phyloP scores from a whole-genome alignment of 139 green algal genomes.

The Ulvella scutata region DNA sequence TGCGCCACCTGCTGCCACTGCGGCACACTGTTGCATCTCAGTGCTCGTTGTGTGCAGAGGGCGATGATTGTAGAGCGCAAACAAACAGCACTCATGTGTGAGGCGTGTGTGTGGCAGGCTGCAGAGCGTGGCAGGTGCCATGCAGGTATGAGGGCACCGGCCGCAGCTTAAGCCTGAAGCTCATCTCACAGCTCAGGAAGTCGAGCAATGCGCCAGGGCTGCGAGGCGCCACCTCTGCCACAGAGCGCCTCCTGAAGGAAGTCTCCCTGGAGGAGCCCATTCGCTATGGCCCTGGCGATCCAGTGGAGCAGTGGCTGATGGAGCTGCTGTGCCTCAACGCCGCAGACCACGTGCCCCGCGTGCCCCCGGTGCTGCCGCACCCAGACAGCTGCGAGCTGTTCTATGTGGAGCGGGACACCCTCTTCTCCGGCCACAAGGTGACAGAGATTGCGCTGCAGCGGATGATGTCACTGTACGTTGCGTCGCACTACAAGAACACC shows the following conservation, averaged over 20 bases:
- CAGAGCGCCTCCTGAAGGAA: conserved; percentile 37
- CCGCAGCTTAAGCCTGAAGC: conserved; percentile 83
- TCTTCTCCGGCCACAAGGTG: conserved; percentile 90
- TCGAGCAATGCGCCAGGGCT: not conserved
- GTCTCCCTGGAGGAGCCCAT: conserved; percentile 82
- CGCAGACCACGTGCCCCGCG: conserved; percentile 50
- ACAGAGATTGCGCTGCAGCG: conserved; percentile 37
- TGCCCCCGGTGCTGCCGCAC: conserved; percentile 66
- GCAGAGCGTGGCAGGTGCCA: not conserved
- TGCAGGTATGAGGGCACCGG: conserved; percentile 89
- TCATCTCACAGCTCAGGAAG: conserved; percentile 82
- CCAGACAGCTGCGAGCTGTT: conserved; percentile 89
- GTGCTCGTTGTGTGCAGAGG: no score
- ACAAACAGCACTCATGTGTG: no score
- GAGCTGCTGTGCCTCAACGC: conserved; percentile 88
- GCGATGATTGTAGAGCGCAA: no score
- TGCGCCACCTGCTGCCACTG: not conserved
- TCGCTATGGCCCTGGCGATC: conserved; percentile 74
- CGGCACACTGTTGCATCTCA: no score
- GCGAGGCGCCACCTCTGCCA: not conserved
- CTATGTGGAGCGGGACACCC: conserved; percentile 89
- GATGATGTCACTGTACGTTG: conserved; percentile 85
- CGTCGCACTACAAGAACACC: conserved; percentile 94
- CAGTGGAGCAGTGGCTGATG: conserved; percentile 86
- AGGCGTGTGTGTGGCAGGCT: not conserved